phyloP scores from a whole-genome alignment of 169 alveolate genomes.

The Plasmodium relictum region DNA sequence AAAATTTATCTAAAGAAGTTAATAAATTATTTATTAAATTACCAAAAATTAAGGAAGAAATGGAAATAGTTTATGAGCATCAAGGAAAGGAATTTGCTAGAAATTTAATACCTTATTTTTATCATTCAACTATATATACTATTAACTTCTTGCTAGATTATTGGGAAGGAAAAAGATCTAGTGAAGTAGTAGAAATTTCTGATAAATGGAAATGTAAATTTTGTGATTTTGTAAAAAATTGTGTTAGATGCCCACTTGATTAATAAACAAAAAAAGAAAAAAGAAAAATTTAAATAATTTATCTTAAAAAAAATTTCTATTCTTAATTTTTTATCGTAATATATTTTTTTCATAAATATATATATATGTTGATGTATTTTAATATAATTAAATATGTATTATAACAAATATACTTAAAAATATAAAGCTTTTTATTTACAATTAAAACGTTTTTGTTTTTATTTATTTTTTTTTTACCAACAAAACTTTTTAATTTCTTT shows the following conservation, averaged over 20 bases:
- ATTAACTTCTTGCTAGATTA: conserved; percentile 80
- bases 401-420: too few species aligned
- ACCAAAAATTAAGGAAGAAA: conserved; percentile 83
- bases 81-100: conserved; percentile 83
- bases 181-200: conserved; percentile 81
- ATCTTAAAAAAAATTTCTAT: too few species aligned
- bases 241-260: conserved; percentile 82
- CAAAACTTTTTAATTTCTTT: too few species aligned
- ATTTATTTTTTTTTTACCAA: too few species aligned
- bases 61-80: conserved; percentile 86
- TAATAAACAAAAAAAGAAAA: not conserved
- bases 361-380: too few species aligned
- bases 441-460: too few species aligned
- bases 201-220: conserved; percentile 89
- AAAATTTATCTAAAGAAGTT: conserved; percentile 75
- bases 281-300: too few species aligned
- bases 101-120: conserved; percentile 77
- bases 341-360: too few species aligned
- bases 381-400: too few species aligned
- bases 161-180: conserved; percentile 87
- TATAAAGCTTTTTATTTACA: too few species aligned
- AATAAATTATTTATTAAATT: conserved; percentile 78
- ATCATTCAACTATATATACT: conserved; percentile 81
- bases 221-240: conserved; percentile 85
- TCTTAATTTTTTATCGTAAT: too few species aligned